A percentile compares a stretch with the other conserved stretches of the same genome.
Conservation (phyloP, 208 protist species). For the Acanthamoeba quina region DNA sequence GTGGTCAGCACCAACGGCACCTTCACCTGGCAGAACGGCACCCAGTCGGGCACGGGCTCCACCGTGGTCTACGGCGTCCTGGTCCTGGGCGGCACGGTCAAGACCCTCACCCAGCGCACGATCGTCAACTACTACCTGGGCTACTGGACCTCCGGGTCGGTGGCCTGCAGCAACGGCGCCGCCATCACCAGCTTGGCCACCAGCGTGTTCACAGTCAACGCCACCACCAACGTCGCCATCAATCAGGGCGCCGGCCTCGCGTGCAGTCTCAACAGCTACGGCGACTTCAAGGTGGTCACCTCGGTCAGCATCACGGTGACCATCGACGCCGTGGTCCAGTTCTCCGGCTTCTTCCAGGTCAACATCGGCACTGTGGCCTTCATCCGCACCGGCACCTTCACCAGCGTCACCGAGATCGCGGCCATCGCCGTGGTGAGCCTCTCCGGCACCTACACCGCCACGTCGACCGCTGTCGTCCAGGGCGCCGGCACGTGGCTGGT, state of each 20-base stretch:
- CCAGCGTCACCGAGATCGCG: conserved; percentile 11
- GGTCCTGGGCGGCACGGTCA: conserved; percentile 47
- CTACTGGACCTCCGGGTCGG: conserved; percentile 58
- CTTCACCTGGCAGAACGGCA: conserved; percentile 65
- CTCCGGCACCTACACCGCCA: conserved; percentile 36
- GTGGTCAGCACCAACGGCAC: conserved; percentile 62
- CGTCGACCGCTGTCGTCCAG: neutral
- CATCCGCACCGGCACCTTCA: neutral
- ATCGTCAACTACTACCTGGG: conserved; percentile 38
- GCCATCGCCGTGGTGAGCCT: conserved; percentile 10
- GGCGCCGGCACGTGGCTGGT: conserved; percentile 30
- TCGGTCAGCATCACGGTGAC: conserved; percentile 29
- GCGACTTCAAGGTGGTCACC: conserved; percentile 2
- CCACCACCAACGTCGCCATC: conserved; percentile 25
- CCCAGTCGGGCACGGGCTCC: conserved; percentile 53
- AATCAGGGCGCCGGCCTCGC: neutral
- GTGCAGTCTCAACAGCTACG: conserved; percentile 66
- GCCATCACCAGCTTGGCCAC: neutral
- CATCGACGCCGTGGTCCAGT: neutral
- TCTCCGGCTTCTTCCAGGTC: neutral
- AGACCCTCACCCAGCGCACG: conserved; percentile 11
- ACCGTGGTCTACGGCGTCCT: conserved; percentile 61
- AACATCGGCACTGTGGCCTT: neutral
- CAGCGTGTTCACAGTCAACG: conserved; percentile 14
- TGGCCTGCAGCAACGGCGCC: conserved; percentile 56